Percentiles rank a stretch among this genome's conserved stretches.
Conservation (phyloP, 345 rosid genomes). For the Laguncularia racemosa region DNA sequence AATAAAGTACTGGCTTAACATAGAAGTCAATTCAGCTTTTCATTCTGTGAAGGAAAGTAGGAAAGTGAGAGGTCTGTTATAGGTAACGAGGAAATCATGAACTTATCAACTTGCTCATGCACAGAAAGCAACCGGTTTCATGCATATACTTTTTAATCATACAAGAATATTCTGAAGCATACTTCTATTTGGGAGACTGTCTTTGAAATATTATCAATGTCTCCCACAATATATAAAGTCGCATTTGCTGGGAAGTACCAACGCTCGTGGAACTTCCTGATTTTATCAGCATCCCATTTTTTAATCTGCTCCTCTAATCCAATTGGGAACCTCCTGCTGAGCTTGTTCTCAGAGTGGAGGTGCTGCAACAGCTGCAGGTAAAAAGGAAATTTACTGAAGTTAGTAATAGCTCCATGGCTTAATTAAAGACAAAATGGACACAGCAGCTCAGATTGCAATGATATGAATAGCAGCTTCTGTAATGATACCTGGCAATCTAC, state of each 20-base stretch:
- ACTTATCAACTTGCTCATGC: neutral
- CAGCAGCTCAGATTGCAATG: neutral
- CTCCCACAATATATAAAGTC: slow-evolving; percentile 94
- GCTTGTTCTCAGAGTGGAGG: slow-evolving; percentile 97
- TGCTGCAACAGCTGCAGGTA: slow-evolving; percentile 74
- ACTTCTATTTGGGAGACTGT: slow-evolving; percentile 74
- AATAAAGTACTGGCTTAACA: slow-evolving; percentile 2
- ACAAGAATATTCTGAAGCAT: slow-evolving; percentile 19
- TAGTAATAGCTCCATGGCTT: neutral
- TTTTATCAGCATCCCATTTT: slow-evolving; percentile 99
- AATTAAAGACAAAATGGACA: slow-evolving; percentile 11
- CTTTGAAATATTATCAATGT: slow-evolving; percentile 63
- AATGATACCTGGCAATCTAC: slow-evolving; percentile 91
- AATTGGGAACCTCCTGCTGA: slow-evolving; percentile 95
- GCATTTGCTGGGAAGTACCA: slow-evolving; percentile 99
- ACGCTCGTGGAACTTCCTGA: slow-evolving; percentile 95
- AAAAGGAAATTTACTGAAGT: neutral
- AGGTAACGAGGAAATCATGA: too few species aligned
- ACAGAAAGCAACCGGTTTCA: too few species aligned
- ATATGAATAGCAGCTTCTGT: neutral
- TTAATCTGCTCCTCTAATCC: slow-evolving; percentile 97
- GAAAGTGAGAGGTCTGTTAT: too few species aligned
- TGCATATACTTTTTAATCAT: neutral
- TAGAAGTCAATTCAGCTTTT: neutral
- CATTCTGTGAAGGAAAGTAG: neutral